These are phyloP conservation scores for Zygoascus sp. DNA, from an alignment of 1,139 yeast genomes.

Conservation along the genomic window DNA sequence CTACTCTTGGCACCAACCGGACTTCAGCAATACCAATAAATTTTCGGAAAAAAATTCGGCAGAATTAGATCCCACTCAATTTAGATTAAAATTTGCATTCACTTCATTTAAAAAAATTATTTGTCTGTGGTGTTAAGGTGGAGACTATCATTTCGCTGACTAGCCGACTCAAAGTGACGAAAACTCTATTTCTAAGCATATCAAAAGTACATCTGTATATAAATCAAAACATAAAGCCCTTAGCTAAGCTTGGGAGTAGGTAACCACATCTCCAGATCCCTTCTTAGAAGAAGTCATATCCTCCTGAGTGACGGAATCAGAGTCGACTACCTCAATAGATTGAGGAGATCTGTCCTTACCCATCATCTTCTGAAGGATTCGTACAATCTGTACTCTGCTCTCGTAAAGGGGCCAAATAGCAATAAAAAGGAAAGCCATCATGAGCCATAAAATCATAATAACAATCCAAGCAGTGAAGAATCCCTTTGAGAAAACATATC, in stretches of 20 bases:
- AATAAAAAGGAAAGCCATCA: constrained; percentile 12
- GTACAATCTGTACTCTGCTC: constrained; percentile 13
- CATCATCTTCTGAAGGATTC: constrained; percentile 1
- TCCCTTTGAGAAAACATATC: constrained; percentile 17
- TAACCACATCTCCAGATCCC: background rate
- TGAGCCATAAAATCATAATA: constrained; percentile 16
- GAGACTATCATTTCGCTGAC: too few species aligned
- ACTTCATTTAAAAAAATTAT: too few species aligned
- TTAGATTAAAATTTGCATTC: too few species aligned
- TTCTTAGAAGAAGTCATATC: background rate
- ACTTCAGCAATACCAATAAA: too few species aligned
- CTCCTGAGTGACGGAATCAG: background rate
- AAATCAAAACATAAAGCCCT: background rate
- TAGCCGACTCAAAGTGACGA: too few species aligned
- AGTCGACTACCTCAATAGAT: background rate
- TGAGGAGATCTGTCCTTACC: background rate
- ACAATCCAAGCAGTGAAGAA: constrained; percentile 20
- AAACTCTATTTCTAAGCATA: too few species aligned
- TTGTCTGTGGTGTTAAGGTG: too few species aligned
- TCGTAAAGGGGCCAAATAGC: constrained; percentile 16
- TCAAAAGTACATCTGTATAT: background rate
- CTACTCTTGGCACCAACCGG: too few species aligned
- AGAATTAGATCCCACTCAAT: too few species aligned
- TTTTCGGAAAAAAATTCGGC: too few species aligned
- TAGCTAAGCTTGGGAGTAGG: background rate